These are phyloP conservation scores for Globisporangium irregulare DNA, from an alignment of 352 stramenopile species.

Conservation along the genomic window DNA sequence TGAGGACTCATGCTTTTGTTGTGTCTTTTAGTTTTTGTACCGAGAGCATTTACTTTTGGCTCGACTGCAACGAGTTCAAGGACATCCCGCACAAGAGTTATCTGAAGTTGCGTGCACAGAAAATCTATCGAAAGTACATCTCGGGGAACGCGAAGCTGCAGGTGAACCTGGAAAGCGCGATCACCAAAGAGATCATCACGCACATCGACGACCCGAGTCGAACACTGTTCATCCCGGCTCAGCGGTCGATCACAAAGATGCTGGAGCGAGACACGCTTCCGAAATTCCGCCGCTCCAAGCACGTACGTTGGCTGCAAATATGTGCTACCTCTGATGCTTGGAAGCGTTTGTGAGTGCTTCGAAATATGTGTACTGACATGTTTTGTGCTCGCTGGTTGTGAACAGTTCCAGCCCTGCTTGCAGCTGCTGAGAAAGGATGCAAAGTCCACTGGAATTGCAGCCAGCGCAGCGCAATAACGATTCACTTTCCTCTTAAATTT, in stretches of 20 bases:
- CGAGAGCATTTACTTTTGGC: conserved; percentile 83
- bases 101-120: conserved; percentile 70
- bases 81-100: conserved; percentile 72
- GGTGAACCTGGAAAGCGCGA: conserved; percentile 60
- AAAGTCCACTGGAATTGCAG: conserved; percentile 1
- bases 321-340: background rate
- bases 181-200: conserved; percentile 54
- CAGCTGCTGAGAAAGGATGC: conserved; percentile 30
- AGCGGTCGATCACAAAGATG: conserved; percentile 74
- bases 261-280: conserved; percentile 69
- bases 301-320: conserved; percentile 34
- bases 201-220: conserved; percentile 54
- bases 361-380: background rate
- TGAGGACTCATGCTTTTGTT: background rate
- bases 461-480: background rate
- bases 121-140: conserved; percentile 83
- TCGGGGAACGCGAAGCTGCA: conserved; percentile 57
- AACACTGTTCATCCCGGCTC: conserved; percentile 53
- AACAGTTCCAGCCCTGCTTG: conserved; percentile 36
- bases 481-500: conserved; percentile 3
- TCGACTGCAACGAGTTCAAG: conserved; percentile 82
- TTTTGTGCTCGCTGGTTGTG: background rate
- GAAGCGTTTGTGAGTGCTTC: too few species aligned
- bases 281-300: conserved; percentile 71
- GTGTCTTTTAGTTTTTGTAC: conserved; percentile 53